phyloP scores from a whole-genome alignment of 2,329 filamentous ascomycete species.

The Zasmidium angulare region DNA sequence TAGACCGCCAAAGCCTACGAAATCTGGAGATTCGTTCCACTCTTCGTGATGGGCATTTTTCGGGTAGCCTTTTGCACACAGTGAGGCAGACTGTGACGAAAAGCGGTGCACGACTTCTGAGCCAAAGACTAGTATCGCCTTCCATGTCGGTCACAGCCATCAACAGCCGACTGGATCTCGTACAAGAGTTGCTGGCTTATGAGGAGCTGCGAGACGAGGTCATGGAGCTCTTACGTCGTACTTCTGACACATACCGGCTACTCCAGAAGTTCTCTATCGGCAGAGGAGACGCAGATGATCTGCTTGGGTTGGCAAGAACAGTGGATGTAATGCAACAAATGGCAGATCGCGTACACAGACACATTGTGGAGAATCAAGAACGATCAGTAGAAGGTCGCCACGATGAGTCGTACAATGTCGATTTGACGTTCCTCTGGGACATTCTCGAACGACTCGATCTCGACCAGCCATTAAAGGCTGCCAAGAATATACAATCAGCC shows the following conservation, averaged over 20 bases:
- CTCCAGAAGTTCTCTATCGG: conserved; percentile 94
- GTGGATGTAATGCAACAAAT: conserved; percentile 73
- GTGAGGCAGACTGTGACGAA: conserved; percentile 87
- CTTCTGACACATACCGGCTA: conserved; percentile 82
- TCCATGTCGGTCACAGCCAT: conserved; percentile 84
- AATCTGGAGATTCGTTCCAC: conserved; percentile 88
- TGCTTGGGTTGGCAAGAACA: conserved; percentile 79
- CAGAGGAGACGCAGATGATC: conserved; percentile 86
- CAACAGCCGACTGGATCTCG: conserved; percentile 75
- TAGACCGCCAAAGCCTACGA: conserved; percentile 88
- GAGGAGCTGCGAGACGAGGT: conserved; percentile 69
- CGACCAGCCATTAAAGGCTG: conserved; percentile 65
- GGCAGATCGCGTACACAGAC: conserved; percentile 44
- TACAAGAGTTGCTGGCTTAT: conserved; percentile 69
- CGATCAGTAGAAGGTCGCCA: conserved; percentile 33
- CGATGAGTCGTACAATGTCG: conserved; percentile 20
- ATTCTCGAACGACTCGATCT: conserved; percentile 62
- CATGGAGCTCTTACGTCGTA: conserved; percentile 66
- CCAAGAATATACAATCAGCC: conserved; percentile 68
- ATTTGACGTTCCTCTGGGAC: conserved; percentile 32
- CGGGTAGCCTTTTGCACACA: conserved; percentile 87
- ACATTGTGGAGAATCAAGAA: conserved; percentile 31
- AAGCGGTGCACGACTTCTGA: conserved; percentile 80
- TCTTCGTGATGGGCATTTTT: conserved; percentile 72
- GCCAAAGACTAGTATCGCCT: conserved; percentile 80